Percentiles rank a stretch among this genome's conserved stretches.
These are phyloP conservation scores for Phyllosticta citribraziliensis DNA, from an alignment of 2,329 filamentous ascomycete genomes.

Conservation along the genomic window DNA sequence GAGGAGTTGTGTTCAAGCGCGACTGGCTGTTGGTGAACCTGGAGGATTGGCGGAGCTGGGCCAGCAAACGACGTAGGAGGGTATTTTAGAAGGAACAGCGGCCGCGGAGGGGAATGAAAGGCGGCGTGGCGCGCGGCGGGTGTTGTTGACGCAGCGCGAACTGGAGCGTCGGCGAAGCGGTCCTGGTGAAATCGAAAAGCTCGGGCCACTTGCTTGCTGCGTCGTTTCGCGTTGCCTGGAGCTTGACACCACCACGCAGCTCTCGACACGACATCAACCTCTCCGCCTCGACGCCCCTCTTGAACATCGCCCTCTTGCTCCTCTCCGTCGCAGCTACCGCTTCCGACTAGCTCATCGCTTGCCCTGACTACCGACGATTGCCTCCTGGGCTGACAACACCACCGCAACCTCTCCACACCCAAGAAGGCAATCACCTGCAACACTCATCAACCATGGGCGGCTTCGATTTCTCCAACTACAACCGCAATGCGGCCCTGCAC, in stretches of 20 bases:
- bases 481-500: conserved; percentile 94
- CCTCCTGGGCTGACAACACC: neutral
- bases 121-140: neutral
- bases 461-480: conserved; percentile 99
- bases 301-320: neutral
- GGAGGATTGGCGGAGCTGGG: neutral
- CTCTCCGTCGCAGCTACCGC: neutral
- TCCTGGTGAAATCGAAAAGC: conserved; percentile 7
- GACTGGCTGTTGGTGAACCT: neutral
- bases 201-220: conserved; percentile 3
- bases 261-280: neutral
- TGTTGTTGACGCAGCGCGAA: neutral
- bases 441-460: conserved; percentile 58
- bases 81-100: neutral
- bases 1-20: neutral
- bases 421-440: neutral
- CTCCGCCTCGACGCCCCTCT: neutral
- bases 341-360: neutral
- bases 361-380: neutral
- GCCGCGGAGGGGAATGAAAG: neutral
- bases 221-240: conserved; percentile 10
- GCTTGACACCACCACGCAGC: conserved; percentile 1
- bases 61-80: neutral
- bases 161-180: neutral
- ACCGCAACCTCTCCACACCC: neutral